These are phyloP conservation scores for Ganoderma lingzhi DNA, from an alignment of 1,284 basidiomycete species.

Conservation along the genomic window DNA sequence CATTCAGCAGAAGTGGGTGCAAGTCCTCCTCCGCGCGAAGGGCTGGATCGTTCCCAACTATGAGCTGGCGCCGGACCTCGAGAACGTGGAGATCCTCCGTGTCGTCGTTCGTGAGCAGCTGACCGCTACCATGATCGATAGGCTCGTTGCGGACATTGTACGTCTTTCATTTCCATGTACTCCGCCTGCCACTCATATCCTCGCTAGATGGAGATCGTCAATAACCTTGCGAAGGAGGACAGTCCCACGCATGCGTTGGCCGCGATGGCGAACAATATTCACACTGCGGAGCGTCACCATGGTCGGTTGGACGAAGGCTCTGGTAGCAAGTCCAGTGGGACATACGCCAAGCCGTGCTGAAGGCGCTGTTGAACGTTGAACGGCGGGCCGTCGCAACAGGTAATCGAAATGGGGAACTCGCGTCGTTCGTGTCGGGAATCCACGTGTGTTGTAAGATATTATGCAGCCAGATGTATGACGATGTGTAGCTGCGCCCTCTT, in stretches of 20 bases:
- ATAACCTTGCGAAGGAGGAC: conserved; percentile 54
- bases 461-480: no score
- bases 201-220: conserved; percentile 65
- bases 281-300: conserved; percentile 46
- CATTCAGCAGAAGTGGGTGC: conserved; percentile 90
- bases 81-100: conserved; percentile 82
- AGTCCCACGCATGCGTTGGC: conserved; percentile 62
- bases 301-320: conserved; percentile 53
- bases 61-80: conserved; percentile 75
- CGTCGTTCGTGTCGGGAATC: background rate
- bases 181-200: background rate
- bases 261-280: conserved; percentile 43
- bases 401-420: background rate
- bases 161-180: conserved; percentile 36
- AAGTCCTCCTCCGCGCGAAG: conserved; percentile 78
- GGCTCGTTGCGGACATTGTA: conserved; percentile 69
- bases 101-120: conserved; percentile 87
- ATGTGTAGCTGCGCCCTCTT: no score
- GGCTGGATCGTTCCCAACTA: conserved; percentile 94
- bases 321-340: conserved; percentile 59
- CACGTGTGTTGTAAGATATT: background rate
- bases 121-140: conserved; percentile 70
- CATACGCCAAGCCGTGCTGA: conserved; percentile 73
- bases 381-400: background rate
- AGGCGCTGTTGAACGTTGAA: background rate